Conservation (phyloP, 805 yeast species). For the Cyberlindnera maclurae region DNA sequence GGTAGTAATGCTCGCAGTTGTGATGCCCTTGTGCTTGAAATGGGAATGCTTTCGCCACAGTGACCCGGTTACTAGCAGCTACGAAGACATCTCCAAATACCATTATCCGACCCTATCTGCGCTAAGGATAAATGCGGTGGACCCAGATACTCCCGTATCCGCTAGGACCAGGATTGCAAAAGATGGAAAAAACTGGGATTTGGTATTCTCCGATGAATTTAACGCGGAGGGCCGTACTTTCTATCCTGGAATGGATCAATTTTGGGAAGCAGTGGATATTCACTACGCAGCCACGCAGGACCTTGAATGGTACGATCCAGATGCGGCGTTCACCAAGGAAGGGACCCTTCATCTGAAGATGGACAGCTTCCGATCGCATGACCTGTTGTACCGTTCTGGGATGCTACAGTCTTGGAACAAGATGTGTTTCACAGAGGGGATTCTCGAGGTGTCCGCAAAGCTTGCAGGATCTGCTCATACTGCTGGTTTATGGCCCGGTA, state of each 20-base stretch:
- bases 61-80: background rate
- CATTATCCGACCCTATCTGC: conserved; percentile 50
- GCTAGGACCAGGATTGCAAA: conserved; percentile 32
- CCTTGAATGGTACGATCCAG: conserved; percentile 48
- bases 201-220: conserved; percentile 44
- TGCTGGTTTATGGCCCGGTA: conserved; percentile 44
- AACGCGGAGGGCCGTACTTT: conserved; percentile 42
- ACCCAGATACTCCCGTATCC: conserved; percentile 60
- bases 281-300: conserved; percentile 42
- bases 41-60: too few relatives aligned
- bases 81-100: conserved; percentile 45
- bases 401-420: conserved; percentile 44
- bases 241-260: conserved; percentile 42
- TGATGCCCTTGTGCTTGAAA: background rate
- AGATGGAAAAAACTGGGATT: conserved; percentile 32
- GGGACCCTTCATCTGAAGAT: conserved; percentile 34
- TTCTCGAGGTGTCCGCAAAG: conserved; percentile 34
- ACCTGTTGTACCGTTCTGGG: conserved; percentile 38
- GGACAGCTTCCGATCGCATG: conserved; percentile 38
- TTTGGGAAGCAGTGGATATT: conserved; percentile 37
- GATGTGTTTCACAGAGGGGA: conserved; percentile 39
- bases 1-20: background rate
- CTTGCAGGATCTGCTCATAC: conserved; percentile 36
- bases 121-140: conserved; percentile 54
- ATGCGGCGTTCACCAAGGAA: conserved; percentile 34